phyloP scores from a whole-genome alignment of 495 filamentous ascomycete species.

The Aspergillus panamensis region DNA sequence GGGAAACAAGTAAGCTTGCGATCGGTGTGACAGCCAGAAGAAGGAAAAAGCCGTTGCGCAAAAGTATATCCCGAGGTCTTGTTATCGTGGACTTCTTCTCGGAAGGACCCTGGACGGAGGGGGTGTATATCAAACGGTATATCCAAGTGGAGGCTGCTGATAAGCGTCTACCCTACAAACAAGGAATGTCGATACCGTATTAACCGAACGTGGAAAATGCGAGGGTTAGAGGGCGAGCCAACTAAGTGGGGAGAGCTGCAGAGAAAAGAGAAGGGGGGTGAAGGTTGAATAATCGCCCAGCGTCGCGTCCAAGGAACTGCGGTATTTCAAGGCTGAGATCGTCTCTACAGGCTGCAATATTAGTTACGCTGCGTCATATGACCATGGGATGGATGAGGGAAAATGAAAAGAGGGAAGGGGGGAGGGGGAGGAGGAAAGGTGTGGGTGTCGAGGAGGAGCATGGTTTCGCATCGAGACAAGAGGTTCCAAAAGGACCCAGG shows the following conservation, averaged over 20 bases:
- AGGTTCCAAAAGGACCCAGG: not conserved
- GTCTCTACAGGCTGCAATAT: conserved; percentile 23
- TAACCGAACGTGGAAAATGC: conserved; percentile 14
- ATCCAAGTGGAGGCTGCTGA: not conserved
- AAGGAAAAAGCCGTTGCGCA: too few relatives aligned
- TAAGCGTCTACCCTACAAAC: not conserved
- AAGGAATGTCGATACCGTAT: not conserved
- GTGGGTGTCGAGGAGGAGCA: conserved; percentile 13
- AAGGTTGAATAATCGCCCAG: conserved; percentile 8
- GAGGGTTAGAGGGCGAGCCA: conserved; percentile 8
- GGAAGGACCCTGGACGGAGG: not conserved
- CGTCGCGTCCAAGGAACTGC: conserved; percentile 18
- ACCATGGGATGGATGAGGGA: conserved; percentile 12
- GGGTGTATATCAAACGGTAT: not conserved
- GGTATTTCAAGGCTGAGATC: conserved; percentile 14
- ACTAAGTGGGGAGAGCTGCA: conserved; percentile 19
- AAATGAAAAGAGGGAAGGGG: conserved; percentile 7
- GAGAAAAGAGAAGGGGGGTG: conserved; percentile 18
- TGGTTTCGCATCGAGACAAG: not conserved
- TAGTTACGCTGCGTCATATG: conserved; percentile 24
- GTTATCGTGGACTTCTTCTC: not conserved
- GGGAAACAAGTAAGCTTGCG: conserved; percentile 25
- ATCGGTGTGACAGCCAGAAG: conserved; percentile 8
- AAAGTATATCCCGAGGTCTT: too few relatives aligned
- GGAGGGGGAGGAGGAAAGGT: conserved; percentile 7